Percentiles rank a stretch among this genome's conserved stretches.
Evolutionary conservation across 163 green algal genomes (phyloP).

Genomic region (Scenedesmus sp.): DNA sequence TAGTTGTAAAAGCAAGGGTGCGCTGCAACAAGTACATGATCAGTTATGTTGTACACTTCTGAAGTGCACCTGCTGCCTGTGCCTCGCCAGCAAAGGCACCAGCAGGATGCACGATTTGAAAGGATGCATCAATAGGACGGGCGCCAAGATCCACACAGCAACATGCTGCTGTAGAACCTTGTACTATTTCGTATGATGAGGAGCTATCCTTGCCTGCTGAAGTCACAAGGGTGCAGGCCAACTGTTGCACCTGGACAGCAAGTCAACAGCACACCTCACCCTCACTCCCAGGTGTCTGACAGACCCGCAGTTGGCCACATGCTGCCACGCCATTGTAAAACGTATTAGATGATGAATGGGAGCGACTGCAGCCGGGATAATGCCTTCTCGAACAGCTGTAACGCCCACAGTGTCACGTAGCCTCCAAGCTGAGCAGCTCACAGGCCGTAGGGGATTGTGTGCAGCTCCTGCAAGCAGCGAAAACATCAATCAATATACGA

Average conservation of each 20-base stretch:
- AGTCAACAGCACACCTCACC: not conserved
- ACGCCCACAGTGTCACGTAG: constrained; percentile 14
- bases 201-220: not conserved
- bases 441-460: constrained; percentile 41
- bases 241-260: not conserved
- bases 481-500: not conserved
- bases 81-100: not conserved
- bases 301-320: no score
- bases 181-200: not conserved
- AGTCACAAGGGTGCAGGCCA: not conserved
- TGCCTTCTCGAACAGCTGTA: not conserved
- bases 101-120: not conserved
- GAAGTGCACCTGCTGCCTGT: not conserved
- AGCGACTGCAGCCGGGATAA: not conserved
- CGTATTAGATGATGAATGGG: not conserved
- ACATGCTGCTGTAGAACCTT: no score
- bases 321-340: no score
- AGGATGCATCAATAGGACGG: not conserved
- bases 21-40: not conserved
- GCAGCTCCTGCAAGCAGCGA: constrained; percentile 24
- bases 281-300: no score
- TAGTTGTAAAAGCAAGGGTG: not conserved
- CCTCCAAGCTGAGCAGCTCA: constrained; percentile 2
- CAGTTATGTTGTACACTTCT: not conserved
- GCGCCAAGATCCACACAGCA: not conserved